Evolutionary conservation across 2,329 filamentous ascomycete species (phyloP).

Genomic region (Aspergillus texensis): DNA sequence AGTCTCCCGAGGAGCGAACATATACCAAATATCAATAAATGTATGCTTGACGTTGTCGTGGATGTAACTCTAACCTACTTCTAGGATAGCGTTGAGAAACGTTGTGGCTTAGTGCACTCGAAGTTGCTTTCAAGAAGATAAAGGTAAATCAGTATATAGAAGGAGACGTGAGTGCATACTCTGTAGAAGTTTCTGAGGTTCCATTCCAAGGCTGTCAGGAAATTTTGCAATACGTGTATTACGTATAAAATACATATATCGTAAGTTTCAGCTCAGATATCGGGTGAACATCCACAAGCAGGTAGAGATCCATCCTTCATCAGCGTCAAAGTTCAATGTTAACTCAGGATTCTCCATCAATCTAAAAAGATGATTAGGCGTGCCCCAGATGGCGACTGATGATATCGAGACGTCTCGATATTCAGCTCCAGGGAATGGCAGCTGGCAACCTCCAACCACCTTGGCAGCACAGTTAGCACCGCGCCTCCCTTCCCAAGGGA

Average conservation of each 20-base stretch:
- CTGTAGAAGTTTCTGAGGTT: not conserved
- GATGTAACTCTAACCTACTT: not conserved
- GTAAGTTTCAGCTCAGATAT: not conserved
- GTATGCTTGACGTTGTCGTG: not conserved
- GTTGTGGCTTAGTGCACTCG: not conserved
- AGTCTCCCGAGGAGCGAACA: not conserved
- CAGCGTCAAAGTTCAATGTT: not conserved
- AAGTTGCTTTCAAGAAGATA: not conserved
- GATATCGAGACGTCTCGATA: slow-evolving; percentile 20
- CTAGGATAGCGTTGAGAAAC: not conserved
- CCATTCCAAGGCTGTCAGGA: not conserved
- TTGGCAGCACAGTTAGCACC: slow-evolving; percentile 85
- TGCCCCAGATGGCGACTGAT: slow-evolving; percentile 29
- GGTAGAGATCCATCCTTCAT: not conserved
- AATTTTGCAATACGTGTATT: not conserved
- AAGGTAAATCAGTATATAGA: not conserved
- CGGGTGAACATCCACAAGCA: not conserved
- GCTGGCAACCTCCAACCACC: slow-evolving; percentile 65
- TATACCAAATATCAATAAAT: not conserved
- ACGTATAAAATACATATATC: not conserved
- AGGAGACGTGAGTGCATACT: not conserved
- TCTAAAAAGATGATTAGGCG: slow-evolving; percentile 17
- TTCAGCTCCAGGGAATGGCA: slow-evolving; percentile 21
- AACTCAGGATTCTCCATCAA: not conserved
- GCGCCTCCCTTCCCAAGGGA: slow-evolving; percentile 69